Evolutionary conservation across 1,139 yeast species (phyloP).

Genomic region (Lizanozyma gosingica): DNA sequence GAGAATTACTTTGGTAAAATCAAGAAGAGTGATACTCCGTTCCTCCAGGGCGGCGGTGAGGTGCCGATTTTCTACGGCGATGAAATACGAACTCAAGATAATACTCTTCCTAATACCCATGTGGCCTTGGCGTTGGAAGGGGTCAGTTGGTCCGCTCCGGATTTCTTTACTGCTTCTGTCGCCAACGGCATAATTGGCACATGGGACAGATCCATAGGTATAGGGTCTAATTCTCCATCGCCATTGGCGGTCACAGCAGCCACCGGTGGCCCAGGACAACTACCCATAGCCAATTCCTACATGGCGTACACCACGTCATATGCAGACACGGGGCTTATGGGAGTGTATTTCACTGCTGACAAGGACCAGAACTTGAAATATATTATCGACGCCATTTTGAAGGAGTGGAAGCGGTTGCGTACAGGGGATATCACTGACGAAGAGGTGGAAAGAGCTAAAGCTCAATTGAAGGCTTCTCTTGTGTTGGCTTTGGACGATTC

Average conservation of each 20-base stretch:
- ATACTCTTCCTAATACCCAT: constrained; percentile 79
- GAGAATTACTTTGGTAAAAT: constrained; percentile 70
- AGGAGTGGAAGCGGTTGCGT: constrained; percentile 85
- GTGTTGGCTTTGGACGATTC: constrained; percentile 87
- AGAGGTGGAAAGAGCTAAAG: constrained; percentile 90
- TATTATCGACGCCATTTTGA: constrained; percentile 62
- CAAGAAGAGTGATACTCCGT: constrained; percentile 52
- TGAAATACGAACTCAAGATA: constrained; percentile 78
- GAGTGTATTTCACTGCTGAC: constrained; percentile 85
- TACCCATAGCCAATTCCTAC: constrained; percentile 79
- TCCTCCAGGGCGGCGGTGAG: constrained; percentile 70
- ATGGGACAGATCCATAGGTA: constrained; percentile 91
- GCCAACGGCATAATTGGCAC: constrained; percentile 96
- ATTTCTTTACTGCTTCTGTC: constrained; percentile 88
- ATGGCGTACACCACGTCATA: constrained; percentile 96
- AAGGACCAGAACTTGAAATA: constrained; percentile 56
- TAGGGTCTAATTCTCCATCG: constrained; percentile 63
- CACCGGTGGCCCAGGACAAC: constrained; percentile 42
- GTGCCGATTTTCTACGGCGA: constrained; percentile 80
- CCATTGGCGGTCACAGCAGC: constrained; percentile 74
- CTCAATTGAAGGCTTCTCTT: constrained; percentile 88
- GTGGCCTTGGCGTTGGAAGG: constrained; percentile 96
- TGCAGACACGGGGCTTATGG: constrained; percentile 97
- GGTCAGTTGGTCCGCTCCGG: constrained; percentile 94
- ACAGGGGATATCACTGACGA: constrained; percentile 67